Evolutionary conservation across 108 stramenopile species (phyloP).

Genomic region (Fragilaria crotonensis): DNA sequence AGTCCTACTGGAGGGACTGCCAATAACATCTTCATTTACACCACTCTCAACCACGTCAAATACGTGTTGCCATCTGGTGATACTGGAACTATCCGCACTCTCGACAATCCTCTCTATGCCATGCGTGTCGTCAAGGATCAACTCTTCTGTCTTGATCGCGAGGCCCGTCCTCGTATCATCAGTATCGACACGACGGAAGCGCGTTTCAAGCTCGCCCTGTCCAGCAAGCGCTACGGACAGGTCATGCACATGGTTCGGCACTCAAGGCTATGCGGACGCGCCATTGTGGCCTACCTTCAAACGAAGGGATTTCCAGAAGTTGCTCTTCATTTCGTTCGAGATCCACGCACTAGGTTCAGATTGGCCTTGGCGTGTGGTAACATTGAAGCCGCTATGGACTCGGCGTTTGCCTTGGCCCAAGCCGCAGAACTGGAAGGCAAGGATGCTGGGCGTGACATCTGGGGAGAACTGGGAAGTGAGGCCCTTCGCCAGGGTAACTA

Average conservation of each 20-base stretch:
- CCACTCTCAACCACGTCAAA: conserved; percentile 97
- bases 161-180: conserved; percentile 84
- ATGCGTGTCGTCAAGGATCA: conserved; percentile 85
- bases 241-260: conserved; percentile 98
- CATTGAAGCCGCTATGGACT: conserved; percentile 96
- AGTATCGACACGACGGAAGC: conserved; percentile 96
- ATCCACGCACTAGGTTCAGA: conserved; percentile 91
- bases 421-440: conserved; percentile 47
- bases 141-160: conserved; percentile 92
- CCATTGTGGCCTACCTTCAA: conserved; percentile 96
- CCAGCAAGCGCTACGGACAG: conserved; percentile 88
- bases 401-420: conserved; percentile 84
- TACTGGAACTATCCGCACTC: conserved; percentile 94
- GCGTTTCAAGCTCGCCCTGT: conserved; percentile 86
- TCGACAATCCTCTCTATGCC: conserved; percentile 93
- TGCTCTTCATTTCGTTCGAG: conserved; percentile 97
- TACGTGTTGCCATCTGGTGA: conserved; percentile 95
- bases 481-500: conserved; percentile 96
- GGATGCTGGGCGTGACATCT: conserved; percentile 75
- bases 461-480: conserved; percentile 92
- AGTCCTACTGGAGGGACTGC: conserved; percentile 69
- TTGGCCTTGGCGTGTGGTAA: conserved; percentile 98
- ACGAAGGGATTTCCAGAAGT: conserved; percentile 98
- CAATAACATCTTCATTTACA: conserved; percentile 90
- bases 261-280: conserved; percentile 90